Evolutionary conservation across 2,329 filamentous ascomycete species (phyloP), one percentile per base, ranked within the genome.

Genomic region (Purpureocillium takamizusanense): DNA sequence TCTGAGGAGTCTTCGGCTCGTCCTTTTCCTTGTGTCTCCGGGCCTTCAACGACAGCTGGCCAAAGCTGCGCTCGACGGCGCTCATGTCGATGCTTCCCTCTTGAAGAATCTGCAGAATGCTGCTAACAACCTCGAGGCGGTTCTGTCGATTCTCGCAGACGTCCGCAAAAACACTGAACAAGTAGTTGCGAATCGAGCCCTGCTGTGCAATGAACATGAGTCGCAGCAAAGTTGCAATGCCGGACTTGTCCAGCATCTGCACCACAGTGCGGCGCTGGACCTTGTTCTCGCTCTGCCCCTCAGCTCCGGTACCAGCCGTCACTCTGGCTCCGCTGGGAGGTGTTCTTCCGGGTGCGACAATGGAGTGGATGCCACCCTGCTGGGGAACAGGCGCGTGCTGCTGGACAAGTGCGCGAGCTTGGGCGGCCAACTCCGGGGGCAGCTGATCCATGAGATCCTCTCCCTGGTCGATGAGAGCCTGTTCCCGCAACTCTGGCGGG

Each of bases 91-190:
- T 81, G 54, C 88, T 97, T 33, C 92, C 92, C 56, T 98, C 94
- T 56, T 97, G 92, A 9, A 98, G 72, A 46, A 98, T 94, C 45
- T 92, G 86, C 9, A 98, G 75, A 27, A 98, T 69, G 17, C 92
- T 86, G 60, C 86, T 94, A 53, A 98, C 81, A 27, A 98, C 87
- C 59, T 98, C 92, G 3, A 89, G 80, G 28, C 92, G 80, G 54
- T 92, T 98, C 55, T 95, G 88, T n/a, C 87, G 82, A 57, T 98
- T 98, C 61, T 95, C 85, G 55, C 88, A 97, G 18, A 97, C 82
- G 48, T 95, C 87, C 45, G 86, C 79, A 37, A 98, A 80, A 38
- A 98, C 86, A 39, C 83, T 81, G 56, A 92, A 90, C 38, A 98
- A 72, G 42, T 87, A 85, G 44, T 74, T 78, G 48, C 88, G 86